Percentiles rank a stretch among this genome's conserved stretches.
These are phyloP conservation scores for Boletellus ananas DNA, from an alignment of 768 basidiomycete genomes.

Conservation along the genomic window DNA sequence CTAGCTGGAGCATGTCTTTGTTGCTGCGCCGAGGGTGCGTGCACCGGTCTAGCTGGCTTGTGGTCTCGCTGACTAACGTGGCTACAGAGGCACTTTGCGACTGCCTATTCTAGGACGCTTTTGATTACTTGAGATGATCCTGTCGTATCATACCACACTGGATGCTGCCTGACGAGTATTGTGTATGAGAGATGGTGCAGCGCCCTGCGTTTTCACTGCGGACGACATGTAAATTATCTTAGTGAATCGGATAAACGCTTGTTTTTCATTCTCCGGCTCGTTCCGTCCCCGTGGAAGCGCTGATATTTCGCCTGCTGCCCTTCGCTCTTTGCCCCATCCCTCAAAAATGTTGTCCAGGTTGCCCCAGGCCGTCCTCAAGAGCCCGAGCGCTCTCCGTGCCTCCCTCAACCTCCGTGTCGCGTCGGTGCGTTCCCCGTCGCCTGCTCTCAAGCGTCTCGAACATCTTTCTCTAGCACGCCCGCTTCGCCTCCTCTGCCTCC, in stretches of 20 bases:
- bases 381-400: constrained; percentile 45
- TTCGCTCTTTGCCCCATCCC: constrained; percentile 41
- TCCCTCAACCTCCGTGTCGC: constrained; percentile 46
- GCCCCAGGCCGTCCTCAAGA: constrained; percentile 68
- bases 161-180: constrained; percentile 7
- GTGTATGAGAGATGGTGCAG: constrained; percentile 17
- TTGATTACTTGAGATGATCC: constrained; percentile 5
- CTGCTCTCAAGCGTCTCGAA: constrained; percentile 10
- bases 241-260: constrained; percentile 10
- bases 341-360: constrained; percentile 82
- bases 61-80: constrained; percentile 25
- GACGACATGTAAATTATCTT: constrained; percentile 30
- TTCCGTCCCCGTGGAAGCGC: constrained; percentile 39
- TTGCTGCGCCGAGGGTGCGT: constrained; percentile 50
- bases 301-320: constrained; percentile 39
- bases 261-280: constrained; percentile 43
- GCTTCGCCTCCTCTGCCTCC: constrained; percentile 68
- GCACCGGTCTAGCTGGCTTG: constrained; percentile 9
- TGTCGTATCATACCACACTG: constrained; percentile 16
- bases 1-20: constrained; percentile 45
- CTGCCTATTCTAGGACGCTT: constrained; percentile 49
- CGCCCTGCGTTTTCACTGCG: constrained; percentile 4
- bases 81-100: constrained; percentile 63
- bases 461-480: constrained; percentile 45
- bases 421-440: constrained; percentile 41